Conservation (phyloP, 441 rosid species). For the Biscutella laevigata region DNA sequence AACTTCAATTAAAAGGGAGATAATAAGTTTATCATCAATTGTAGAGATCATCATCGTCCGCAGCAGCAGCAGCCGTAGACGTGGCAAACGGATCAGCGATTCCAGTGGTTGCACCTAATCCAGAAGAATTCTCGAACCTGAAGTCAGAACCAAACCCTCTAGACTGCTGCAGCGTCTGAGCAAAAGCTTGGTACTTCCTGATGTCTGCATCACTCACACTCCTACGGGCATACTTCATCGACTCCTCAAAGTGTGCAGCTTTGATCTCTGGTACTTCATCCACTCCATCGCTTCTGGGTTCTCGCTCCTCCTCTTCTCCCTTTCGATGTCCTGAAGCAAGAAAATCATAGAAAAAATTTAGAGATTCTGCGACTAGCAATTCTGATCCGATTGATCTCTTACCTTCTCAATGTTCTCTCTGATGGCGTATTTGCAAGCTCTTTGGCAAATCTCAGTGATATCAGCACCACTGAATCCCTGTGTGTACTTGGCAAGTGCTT, state of each 20-base stretch:
- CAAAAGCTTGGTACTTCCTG: constrained; percentile 33
- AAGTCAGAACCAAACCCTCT: constrained; percentile 46
- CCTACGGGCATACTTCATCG: constrained; percentile 36
- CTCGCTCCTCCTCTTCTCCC: constrained; percentile 33
- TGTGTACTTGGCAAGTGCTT: constrained; percentile 41
- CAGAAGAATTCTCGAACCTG: constrained; percentile 36
- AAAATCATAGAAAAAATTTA: not conserved
- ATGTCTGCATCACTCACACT: constrained; percentile 41
- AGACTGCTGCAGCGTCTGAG: constrained; percentile 34
- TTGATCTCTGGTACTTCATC: constrained; percentile 34
- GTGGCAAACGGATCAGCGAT: constrained; percentile 38
- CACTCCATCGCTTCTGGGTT: constrained; percentile 29
- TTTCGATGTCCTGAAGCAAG: constrained; percentile 37
- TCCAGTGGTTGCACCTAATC: constrained; percentile 29
- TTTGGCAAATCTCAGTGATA: constrained; percentile 53
- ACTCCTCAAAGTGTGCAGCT: constrained; percentile 41
- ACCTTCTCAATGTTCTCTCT: constrained; percentile 57
- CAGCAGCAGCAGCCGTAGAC: constrained; percentile 31
- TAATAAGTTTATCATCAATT: constrained; percentile 18
- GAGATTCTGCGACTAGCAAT: not conserved
- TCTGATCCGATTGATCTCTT: not conserved
- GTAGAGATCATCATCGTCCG: constrained; percentile 49
- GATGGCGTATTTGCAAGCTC: constrained; percentile 53
- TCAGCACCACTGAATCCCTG: constrained; percentile 59
- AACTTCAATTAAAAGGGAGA: not conserved